Percentiles rank a stretch among this genome's conserved stretches.
Conservation (phyloP, 495 filamentous ascomycete genomes). For the Clavariopsis aquatica region DNA sequence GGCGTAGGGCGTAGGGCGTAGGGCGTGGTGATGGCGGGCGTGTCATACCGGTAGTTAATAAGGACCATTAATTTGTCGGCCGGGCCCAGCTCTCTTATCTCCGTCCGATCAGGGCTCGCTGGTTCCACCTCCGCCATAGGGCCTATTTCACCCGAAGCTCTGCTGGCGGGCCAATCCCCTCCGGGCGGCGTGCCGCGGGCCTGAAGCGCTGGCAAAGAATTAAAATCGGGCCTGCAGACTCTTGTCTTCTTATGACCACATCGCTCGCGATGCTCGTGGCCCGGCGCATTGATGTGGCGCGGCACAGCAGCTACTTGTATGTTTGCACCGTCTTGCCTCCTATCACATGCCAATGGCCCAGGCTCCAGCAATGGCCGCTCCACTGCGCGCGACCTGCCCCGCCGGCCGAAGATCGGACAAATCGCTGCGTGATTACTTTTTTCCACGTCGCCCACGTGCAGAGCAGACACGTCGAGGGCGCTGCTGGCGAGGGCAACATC, state of each 20-base stretch:
- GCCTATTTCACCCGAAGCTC: not conserved
- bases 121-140: not conserved
- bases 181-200: not conserved
- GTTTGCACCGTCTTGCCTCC: not conserved
- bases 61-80: not conserved
- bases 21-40: no score
- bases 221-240: not conserved
- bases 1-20: no score
- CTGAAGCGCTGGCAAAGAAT: not conserved
- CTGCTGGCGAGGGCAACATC: not conserved
- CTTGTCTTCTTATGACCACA: not conserved
- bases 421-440: slow-evolving; percentile 2
- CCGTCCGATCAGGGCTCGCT: no score
- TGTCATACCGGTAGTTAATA: no score
- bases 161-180: not conserved
- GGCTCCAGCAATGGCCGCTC: not conserved
- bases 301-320: no score
- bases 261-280: no score
- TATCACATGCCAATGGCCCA: not conserved
- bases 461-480: slow-evolving; percentile 3
- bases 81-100: not conserved
- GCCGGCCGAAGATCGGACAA: slow-evolving; percentile 5
- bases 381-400: no score
- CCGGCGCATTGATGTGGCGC: no score
- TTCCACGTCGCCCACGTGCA: not conserved